Base-by-base conservation (phyloP, 2,329 filamentous ascomycete species). In the Hymenoscyphus linearis region DNA sequence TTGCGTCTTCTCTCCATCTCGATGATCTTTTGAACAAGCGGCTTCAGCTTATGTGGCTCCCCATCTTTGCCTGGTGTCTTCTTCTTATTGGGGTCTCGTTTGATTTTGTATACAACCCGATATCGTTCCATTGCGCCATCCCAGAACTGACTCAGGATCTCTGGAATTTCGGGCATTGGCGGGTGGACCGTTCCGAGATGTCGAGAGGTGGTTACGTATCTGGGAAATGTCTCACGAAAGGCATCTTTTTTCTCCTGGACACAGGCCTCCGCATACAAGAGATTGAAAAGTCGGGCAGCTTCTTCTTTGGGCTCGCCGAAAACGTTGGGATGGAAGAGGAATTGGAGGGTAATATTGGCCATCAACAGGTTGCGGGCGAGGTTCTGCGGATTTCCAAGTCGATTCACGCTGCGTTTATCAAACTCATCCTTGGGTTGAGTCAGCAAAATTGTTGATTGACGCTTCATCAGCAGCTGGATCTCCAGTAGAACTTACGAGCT, bases 321-420 rank as follows among this genome's bases (percentile, higher is more conserved):
- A 4, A 52, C 44, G 4, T 52, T 58, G 34, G 56, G 56, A 12
- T 58, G 40, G 12, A 52, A 58, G 40, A 58, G 56, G 16, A 52
- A 58, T 37, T 36, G 27, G 14, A 58, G 56, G n/a, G 56, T 58
- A 7, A 25, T 31, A 18, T 52, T 35, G 56, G 18, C 34, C 56
- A 58, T 52, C 26, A 58, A n/a, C 16, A 58, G 34, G 18, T 35
- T 58, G 25, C 56, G 40, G 31, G 56, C 56, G n/a, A 58, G 50
- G 26, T 52, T 58, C 25, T 58, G 56, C 3, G 56, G 56, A 25
- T 44, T 37, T 22, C 56, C 56, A 44, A 44, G 52, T 26, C 56
- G 56, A 31, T 52, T 14, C 3, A 18, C 10, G 18, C 18, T 25
- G 36, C 55, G 55, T 50, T 22, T 26, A 10, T 25, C 16, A 6